Evolutionary conservation across 306 rosid genomes (phyloP).

Genomic region (Rosa multiflora): DNA sequence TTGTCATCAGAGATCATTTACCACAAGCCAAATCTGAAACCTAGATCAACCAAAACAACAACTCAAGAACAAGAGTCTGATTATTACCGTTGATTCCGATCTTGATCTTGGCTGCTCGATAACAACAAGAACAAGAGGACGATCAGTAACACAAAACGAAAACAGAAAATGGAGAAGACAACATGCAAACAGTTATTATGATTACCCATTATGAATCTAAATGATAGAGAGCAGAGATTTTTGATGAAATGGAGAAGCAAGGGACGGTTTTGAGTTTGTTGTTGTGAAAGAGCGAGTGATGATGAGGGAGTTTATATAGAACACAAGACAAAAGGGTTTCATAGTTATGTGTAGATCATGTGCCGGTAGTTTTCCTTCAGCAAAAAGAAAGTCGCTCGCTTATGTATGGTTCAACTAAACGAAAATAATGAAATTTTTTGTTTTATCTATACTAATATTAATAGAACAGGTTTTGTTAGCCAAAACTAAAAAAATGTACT

Average conservation of each 20-base stretch:
- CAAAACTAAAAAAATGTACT: too few relatives aligned
- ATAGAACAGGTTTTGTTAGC: too few relatives aligned
- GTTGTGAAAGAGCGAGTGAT: too few relatives aligned
- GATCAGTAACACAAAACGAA: background rate
- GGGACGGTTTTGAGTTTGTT: background rate
- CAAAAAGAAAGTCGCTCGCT: constrained; percentile 23
- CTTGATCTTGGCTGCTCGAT: constrained; percentile 63
- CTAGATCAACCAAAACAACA: background rate
- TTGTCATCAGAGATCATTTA: background rate
- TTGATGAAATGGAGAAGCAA: background rate
- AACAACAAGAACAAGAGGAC: background rate
- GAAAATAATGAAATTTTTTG: too few relatives aligned
- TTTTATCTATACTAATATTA: too few relatives aligned
- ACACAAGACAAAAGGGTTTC: too few relatives aligned
- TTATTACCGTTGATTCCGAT: constrained; percentile 78
- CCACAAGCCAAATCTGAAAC: background rate
- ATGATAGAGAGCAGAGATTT: background rate
- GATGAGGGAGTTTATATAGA: background rate
- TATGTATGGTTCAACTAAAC: too few relatives aligned
- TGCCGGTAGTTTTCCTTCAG: constrained; percentile 27
- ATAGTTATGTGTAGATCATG: background rate
- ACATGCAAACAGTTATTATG: background rate
- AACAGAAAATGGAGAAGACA: too few relatives aligned
- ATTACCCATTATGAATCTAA: constrained; percentile 38
- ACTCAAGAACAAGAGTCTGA: background rate